A percentile compares a stretch with the other conserved stretches of the same genome.
These are phyloP conservation scores for Erucastrum elatum DNA, from an alignment of 345 rosid species.

Conservation along the genomic window DNA sequence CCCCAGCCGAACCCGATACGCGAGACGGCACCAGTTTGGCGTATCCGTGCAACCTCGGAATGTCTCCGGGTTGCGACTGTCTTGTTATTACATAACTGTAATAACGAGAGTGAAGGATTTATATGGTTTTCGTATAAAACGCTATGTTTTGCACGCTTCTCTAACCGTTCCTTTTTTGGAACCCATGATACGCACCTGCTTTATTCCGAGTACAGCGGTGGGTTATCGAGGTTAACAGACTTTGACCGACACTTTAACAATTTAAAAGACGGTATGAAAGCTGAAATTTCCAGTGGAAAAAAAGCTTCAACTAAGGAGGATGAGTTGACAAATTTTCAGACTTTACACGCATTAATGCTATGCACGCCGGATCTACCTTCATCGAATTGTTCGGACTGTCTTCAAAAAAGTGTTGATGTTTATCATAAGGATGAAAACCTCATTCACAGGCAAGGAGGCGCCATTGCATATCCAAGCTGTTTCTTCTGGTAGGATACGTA, in stretches of 20 bases:
- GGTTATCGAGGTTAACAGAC: not conserved
- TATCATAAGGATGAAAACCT: not conserved
- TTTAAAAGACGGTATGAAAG: not conserved
- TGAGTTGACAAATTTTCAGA: not conserved
- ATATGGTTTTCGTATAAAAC: not conserved
- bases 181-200: not conserved
- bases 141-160: conserved; percentile 30
- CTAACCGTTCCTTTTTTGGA: conserved; percentile 8
- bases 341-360: not conserved
- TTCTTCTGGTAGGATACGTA: not conserved
- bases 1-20: too few relatives aligned
- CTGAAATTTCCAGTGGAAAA: not conserved
- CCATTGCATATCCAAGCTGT: not conserved
- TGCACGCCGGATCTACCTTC: not conserved
- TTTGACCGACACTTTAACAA: not conserved
- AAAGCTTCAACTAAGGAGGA: not conserved
- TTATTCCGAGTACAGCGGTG: not conserved
- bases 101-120: conserved; percentile 24
- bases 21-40: too few relatives aligned
- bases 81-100: not conserved
- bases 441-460: not conserved
- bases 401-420: not conserved
- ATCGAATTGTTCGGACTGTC: not conserved
- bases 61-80: not conserved
- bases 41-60: too few relatives aligned